Base-by-base conservation (phyloP, 371 early-diverging fungal species). In the Apophysomyces trapeziformis region DNA sequence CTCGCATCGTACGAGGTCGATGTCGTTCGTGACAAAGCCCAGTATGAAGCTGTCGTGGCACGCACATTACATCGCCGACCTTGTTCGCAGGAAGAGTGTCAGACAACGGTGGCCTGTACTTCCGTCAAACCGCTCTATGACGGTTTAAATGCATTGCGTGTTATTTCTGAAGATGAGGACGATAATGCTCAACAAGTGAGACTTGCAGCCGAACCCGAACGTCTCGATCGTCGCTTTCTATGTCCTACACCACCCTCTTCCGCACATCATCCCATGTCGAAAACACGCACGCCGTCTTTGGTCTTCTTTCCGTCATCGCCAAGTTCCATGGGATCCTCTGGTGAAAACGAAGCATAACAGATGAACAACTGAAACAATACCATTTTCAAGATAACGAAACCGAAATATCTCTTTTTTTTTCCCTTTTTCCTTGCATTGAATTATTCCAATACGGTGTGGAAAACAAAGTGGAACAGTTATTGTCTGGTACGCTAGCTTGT, bases 281-380 rank as follows among this genome's bases (percentile, higher is more conserved):
- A 68, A 36, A 67, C 62, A 58, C 63, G 57, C 35, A 61, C 74
- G 0, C 74, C 78, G 18, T 71, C 76, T 7, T 64, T 74, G 14
- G 72, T 76, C 16, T 79, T 69, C 41, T 72, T 70, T 39, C 79
- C 79, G 26, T 76, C 79, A 9, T 76, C 79, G n/a, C 79, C 79
- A 6, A 79, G 74, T 43, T 79, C 79, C 1, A 71, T 71, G 35
- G 71, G 71, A 16, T 74, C 74, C 37, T 67, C 61, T 16, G 67
- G 50, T 38, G 38, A 63, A 44, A 50, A 61, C 16, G 45, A 62
- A 46, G 46, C 41, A 38, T 26, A 4, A 26, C 32, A 26, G 2
- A 26, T 26, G 32, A 26, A 26, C 32, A 26, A 26, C 32, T 26
- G 32, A 26, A 26, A 26, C 32, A 26, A 26, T 26, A 36, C 50